Percentiles rank a stretch among this genome's conserved stretches.
phyloP scores from a whole-genome alignment of 805 yeast species.

The Lipomyces sp. region DNA sequence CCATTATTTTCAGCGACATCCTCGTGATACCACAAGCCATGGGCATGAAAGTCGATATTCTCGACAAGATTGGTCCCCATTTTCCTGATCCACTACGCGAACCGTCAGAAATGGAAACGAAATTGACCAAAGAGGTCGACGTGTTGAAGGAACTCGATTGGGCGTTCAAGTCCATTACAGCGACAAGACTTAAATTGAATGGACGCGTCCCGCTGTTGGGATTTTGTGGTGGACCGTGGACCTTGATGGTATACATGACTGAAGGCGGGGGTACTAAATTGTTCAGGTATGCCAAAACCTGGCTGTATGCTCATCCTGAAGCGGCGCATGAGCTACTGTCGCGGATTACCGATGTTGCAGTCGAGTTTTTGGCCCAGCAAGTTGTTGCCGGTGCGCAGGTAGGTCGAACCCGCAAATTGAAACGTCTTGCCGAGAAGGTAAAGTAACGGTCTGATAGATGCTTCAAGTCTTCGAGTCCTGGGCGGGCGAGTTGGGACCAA shows the following conservation, averaged over 20 bases:
- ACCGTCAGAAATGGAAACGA: constrained; percentile 61
- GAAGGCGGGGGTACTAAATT: constrained; percentile 90
- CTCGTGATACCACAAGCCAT: constrained; percentile 96
- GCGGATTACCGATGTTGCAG: constrained; percentile 81
- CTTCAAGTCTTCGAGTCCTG: constrained; percentile 95
- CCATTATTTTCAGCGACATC: constrained; percentile 94
- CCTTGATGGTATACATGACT: constrained; percentile 92
- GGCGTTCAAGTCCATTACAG: constrained; percentile 92
- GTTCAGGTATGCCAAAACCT: constrained; percentile 87
- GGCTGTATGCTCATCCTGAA: constrained; percentile 83
- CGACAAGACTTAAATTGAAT: constrained; percentile 80
- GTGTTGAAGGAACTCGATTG: constrained; percentile 80
- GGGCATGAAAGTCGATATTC: constrained; percentile 94
- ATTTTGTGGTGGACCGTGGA: constrained; percentile 98
- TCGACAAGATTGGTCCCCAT: constrained; percentile 92
- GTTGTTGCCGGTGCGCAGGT: constrained; percentile 95
- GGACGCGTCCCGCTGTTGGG: constrained; percentile 96
- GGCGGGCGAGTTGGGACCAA: constrained; percentile 96
- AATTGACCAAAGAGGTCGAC: constrained; percentile 65
- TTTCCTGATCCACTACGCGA: constrained; percentile 85
- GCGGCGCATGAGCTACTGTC: constrained; percentile 72
- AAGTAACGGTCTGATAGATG: constrained; percentile 50
- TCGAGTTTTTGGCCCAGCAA: constrained; percentile 91
- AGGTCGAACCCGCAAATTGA: not conserved
- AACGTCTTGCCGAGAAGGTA: not conserved